Base-by-base conservation (phyloP, 306 rosid species). In the Lablab purpureus region DNA sequence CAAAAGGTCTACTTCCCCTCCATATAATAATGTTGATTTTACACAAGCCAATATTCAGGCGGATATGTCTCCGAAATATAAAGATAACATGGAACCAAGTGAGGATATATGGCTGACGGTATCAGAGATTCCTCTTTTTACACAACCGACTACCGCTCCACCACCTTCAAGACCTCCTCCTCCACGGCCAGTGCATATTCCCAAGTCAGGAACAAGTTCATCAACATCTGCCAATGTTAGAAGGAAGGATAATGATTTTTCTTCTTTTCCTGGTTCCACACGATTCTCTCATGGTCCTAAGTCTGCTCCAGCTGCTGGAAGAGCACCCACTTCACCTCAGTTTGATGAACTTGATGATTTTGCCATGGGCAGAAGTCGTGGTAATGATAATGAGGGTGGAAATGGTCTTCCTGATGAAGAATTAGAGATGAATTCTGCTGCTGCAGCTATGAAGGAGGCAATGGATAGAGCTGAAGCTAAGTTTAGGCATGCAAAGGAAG, bases 151-250 rank as follows among this genome's bases (percentile, higher is more conserved):
- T n/a, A 70, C 79, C 87, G 97, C 98, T 82, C 99, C 98, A 51
- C 98, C 99, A 60, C 99, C 99, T 62, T 93, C 98, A 81, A 90
- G 99, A 77, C 98, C 99, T 67, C 99, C 98, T 54, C 99, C 99
- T 80, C 99, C 99, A 60, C 84, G 89, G 41, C 98, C 99, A 2
- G 94, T 87, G 75, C 87, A 90, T 60, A 84, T 87, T 76, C 78
- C 88, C 30, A 91, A 85, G 85, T 72, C 88, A 67, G 89, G 89
- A 79, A 45, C 81, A 71, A 87, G 86, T 69, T 83, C 83, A 6
- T 36, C 85, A 58, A 80, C 81, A 54, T 84, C 91, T 67, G 49
- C 85, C 32, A 87, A 84, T 83, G 79, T 89, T 76, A 88, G 88
- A 77, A 91, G 81, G 90, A 90, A 79, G 86, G 83, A 85, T 72